Evolutionary conservation across 495 filamentous ascomycete genomes (phyloP).

Genomic region (Aspergillus mulundensis): DNA sequence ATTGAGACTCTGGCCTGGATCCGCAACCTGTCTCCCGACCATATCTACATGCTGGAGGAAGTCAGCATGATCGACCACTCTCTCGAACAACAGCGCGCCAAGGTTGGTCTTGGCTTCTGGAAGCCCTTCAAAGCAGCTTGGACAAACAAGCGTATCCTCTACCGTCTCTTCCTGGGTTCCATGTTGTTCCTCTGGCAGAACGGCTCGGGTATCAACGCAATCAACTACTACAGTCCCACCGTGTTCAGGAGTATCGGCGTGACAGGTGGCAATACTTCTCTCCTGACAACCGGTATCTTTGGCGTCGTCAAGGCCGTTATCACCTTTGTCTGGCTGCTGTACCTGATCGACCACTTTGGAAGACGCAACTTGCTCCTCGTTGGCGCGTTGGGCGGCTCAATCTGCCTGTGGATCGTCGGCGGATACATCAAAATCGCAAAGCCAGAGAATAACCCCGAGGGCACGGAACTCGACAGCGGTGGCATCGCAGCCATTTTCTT

Average conservation of each 20-base stretch:
- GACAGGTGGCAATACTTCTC: constrained; percentile 41
- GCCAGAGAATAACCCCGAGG: constrained; percentile 34
- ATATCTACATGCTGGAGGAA: constrained; percentile 67
- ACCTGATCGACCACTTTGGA: constrained; percentile 68
- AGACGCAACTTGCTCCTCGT: constrained; percentile 65
- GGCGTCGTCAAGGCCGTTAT: constrained; percentile 54
- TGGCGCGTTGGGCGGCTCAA: constrained; percentile 64
- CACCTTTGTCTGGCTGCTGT: constrained; percentile 63
- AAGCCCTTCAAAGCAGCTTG: constrained; percentile 60
- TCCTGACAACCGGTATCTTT: constrained; percentile 53
- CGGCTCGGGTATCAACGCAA: constrained; percentile 63
- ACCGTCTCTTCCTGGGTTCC: constrained; percentile 64
- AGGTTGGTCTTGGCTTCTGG: constrained; percentile 64
- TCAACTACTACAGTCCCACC: constrained; percentile 63
- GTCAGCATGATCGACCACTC: constrained; percentile 59
- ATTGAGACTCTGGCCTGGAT: constrained; percentile 61
- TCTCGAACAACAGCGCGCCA: constrained; percentile 55
- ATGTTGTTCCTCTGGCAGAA: constrained; percentile 70
- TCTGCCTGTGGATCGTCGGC: constrained; percentile 77
- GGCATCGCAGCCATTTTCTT: constrained; percentile 72
- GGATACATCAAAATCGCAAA: constrained; percentile 60
- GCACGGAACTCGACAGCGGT: constrained; percentile 41
- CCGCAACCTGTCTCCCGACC: constrained; percentile 54
- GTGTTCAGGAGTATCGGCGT: constrained; percentile 61
- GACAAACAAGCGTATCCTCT: constrained; percentile 52